Evolutionary conservation across 2,329 filamentous ascomycete genomes (phyloP).

Genomic region (Sporothrix protearum): DNA sequence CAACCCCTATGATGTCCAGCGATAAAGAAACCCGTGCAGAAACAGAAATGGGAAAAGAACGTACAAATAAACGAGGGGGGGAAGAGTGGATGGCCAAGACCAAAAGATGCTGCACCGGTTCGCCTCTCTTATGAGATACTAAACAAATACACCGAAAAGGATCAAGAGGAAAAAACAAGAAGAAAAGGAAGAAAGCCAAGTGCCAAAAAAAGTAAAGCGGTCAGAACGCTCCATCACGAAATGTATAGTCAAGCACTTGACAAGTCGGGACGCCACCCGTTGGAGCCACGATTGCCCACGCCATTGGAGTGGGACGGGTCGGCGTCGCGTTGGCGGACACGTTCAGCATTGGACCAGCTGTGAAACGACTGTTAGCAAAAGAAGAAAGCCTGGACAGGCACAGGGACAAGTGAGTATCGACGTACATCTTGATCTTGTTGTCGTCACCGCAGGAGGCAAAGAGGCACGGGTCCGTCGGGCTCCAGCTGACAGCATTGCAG

Average conservation of each 20-base stretch:
- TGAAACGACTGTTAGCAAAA: conserved; percentile 15
- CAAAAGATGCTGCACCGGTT: background rate
- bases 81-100: background rate
- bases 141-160: background rate
- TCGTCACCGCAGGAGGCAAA: conserved; percentile 93
- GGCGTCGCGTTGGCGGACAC: conserved; percentile 28
- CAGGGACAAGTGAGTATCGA: background rate
- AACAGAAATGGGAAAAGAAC: background rate
- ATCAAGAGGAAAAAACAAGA: background rate
- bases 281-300: conserved; percentile 27
- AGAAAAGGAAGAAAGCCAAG: background rate
- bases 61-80: background rate
- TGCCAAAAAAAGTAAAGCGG: background rate
- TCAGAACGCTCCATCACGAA: too few species aligned
- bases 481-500: conserved; percentile 88
- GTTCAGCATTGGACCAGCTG: conserved; percentile 41
- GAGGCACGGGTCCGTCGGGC: conserved; percentile 74
- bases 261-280: conserved; percentile 28
- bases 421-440: conserved; percentile 74
- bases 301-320: conserved; percentile 25
- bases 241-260: background rate
- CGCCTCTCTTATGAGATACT: conserved; percentile 9
- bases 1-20: background rate
- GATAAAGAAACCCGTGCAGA: too few species aligned
- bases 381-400: too few species aligned